Conservation (phyloP, 2,329 filamentous ascomycete species). For the Neophaeococcomyces mojaviensis region DNA sequence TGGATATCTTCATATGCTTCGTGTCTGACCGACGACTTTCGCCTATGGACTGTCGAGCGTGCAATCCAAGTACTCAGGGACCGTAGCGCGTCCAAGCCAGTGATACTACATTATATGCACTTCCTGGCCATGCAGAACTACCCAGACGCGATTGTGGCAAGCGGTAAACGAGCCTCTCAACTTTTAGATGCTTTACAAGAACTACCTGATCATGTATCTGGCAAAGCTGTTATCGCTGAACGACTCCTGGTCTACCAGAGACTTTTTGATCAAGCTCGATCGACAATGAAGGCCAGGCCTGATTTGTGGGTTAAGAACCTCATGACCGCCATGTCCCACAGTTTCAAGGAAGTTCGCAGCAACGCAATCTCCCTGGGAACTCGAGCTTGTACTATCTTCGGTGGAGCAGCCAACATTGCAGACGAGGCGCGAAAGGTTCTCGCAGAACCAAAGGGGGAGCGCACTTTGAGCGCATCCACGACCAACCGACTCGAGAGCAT, state of each 20-base stretch:
- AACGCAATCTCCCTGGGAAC: constrained; percentile 68
- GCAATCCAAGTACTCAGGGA: constrained; percentile 68
- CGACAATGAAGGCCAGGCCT: constrained; percentile 61
- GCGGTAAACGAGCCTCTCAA: constrained; percentile 51
- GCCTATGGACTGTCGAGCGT: constrained; percentile 70
- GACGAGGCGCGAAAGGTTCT: constrained; percentile 53
- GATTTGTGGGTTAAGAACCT: constrained; percentile 75
- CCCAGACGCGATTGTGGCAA: constrained; percentile 48
- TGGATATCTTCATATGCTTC: constrained; percentile 64
- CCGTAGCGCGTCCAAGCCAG: constrained; percentile 61
- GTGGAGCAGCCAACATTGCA: constrained; percentile 60
- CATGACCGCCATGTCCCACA: constrained; percentile 73
- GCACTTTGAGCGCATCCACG: constrained; percentile 63
- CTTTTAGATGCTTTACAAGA: constrained; percentile 64
- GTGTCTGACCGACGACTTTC: constrained; percentile 69
- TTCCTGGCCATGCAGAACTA: constrained; percentile 77
- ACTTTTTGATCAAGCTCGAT: constrained; percentile 63
- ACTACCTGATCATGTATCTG: constrained; percentile 65
- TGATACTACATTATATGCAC: constrained; percentile 72
- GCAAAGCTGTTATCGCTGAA: constrained; percentile 72
- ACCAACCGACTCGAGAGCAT: constrained; percentile 60
- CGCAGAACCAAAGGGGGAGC: constrained; percentile 45
- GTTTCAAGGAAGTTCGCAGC: constrained; percentile 64
- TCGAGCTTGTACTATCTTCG: constrained; percentile 61
- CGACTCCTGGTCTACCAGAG: constrained; percentile 72